Evolutionary conservation across 1,139 yeast genomes (phyloP).

Genomic region (Spencermartinsiella ligniputridi): DNA sequence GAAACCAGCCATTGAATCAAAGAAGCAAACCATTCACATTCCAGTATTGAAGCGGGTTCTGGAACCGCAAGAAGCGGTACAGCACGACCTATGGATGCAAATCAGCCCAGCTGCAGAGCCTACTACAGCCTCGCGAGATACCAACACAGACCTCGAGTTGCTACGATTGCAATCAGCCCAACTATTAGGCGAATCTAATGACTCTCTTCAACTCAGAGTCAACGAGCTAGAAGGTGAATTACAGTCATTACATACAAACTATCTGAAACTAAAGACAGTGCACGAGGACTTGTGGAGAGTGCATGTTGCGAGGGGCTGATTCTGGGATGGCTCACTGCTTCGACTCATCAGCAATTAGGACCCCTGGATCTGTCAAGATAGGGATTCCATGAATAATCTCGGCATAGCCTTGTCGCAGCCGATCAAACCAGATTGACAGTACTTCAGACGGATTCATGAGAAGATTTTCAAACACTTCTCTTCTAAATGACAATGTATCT

Average conservation of each 20-base stretch:
- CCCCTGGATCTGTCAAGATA: neutral
- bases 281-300: slow-evolving; percentile 29
- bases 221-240: slow-evolving; percentile 26
- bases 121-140: neutral
- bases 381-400: slow-evolving; percentile 18
- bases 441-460: slow-evolving; percentile 14
- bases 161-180: slow-evolving; percentile 14
- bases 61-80: slow-evolving; percentile 17
- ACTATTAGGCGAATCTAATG: slow-evolving; percentile 14
- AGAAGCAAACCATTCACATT: slow-evolving; percentile 13
- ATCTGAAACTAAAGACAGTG: slow-evolving; percentile 19
- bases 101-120: slow-evolving; percentile 9
- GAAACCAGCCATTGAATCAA: slow-evolving; percentile 1
- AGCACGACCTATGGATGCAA: slow-evolving; percentile 24
- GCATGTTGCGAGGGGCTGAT: slow-evolving; percentile 12
- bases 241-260: slow-evolving; percentile 19
- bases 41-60: slow-evolving; percentile 28
- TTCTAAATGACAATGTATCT: slow-evolving; percentile 18
- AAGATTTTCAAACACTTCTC: slow-evolving; percentile 22
- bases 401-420: slow-evolving; percentile 19
- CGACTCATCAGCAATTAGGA: neutral
- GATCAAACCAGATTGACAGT: slow-evolving; percentile 23
- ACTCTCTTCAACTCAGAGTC: slow-evolving; percentile 21
- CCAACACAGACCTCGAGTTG: slow-evolving; percentile 2
- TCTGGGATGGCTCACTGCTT: neutral